These are phyloP conservation scores for Rubroshorea leprosula DNA, from an alignment of 345 rosid species.

Conservation along the genomic window DNA sequence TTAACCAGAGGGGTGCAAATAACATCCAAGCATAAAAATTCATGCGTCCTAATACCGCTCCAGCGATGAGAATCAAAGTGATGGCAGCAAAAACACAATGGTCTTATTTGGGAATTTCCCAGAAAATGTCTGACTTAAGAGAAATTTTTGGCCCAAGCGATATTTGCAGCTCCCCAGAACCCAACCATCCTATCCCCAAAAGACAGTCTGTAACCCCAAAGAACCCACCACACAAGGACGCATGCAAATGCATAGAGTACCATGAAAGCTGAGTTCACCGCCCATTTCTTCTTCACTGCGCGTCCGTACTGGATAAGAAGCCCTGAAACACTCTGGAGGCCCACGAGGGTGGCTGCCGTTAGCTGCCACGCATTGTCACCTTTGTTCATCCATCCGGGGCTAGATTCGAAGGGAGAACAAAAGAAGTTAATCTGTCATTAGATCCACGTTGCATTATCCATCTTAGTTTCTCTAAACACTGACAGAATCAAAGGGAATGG, in stretches of 20 bases:
- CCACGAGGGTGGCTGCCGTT: conserved; percentile 37
- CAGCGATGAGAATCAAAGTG: conserved; percentile 32
- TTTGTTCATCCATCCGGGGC: conserved; percentile 38
- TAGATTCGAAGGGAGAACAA: conserved; percentile 3
- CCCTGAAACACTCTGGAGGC: conserved; percentile 41
- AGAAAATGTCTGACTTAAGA: conserved; percentile 10
- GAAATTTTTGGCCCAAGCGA: conserved; percentile 25
- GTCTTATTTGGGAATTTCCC: conserved; percentile 33
- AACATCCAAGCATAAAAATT: conserved; percentile 39
- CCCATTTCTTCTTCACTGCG: conserved; percentile 40
- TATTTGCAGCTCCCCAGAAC: conserved; percentile 24
- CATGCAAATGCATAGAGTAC: conserved; percentile 42
- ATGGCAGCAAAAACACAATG: conserved; percentile 37
- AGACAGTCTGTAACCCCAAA: conserved; percentile 36
- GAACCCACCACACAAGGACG: conserved; percentile 36
- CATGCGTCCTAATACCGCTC: conserved; percentile 40
- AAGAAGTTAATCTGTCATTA: no score
- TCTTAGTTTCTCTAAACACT: not conserved
- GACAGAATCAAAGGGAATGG: not conserved
- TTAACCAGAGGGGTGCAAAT: conserved; percentile 40
- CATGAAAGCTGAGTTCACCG: conserved; percentile 44
- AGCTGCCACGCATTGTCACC: conserved; percentile 51
- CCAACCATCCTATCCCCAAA: conserved; percentile 23
- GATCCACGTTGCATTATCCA: not conserved
- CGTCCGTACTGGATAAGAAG: conserved; percentile 38